phyloP scores from a whole-genome alignment of 2,329 filamentous ascomycete genomes.

The Chaetomium sp. region DNA sequence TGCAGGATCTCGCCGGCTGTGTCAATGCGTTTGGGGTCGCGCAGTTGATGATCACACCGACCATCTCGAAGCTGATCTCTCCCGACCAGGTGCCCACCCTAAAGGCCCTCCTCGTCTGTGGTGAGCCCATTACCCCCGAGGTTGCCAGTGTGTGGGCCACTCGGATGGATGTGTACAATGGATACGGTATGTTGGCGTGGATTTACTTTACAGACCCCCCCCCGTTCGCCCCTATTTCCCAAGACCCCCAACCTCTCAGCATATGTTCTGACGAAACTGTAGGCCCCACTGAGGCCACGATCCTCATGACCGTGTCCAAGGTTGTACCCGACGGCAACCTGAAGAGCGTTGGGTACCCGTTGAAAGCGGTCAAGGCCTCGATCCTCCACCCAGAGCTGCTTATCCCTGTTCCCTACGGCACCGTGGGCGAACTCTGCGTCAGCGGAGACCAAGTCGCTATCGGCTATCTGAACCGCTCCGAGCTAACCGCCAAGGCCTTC shows the following conservation, averaged over 20 bases:
- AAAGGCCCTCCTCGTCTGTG: not conserved
- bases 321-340: not conserved
- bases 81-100: not conserved
- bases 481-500: not conserved
- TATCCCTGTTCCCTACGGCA: not conserved
- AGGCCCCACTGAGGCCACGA: not conserved
- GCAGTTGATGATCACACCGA: not conserved
- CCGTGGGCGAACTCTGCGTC: conserved; percentile 5
- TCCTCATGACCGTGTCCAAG: not conserved
- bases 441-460: not conserved
- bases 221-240: not conserved
- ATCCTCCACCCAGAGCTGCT: not conserved
- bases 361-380: not conserved
- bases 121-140: not conserved
- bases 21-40: not conserved
- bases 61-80: not conserved
- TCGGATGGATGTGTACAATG: not conserved
- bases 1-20: conserved; percentile 2
- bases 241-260: not conserved
- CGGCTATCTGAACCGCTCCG: conserved; percentile 1
- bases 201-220: not conserved
- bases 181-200: not conserved
- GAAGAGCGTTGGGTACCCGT: not conserved
- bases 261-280: not conserved
- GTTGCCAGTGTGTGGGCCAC: not conserved